These are phyloP conservation scores for Carex scoparia DNA, from an alignment of 176 grass and related monocot genomes.

Conservation along the genomic window DNA sequence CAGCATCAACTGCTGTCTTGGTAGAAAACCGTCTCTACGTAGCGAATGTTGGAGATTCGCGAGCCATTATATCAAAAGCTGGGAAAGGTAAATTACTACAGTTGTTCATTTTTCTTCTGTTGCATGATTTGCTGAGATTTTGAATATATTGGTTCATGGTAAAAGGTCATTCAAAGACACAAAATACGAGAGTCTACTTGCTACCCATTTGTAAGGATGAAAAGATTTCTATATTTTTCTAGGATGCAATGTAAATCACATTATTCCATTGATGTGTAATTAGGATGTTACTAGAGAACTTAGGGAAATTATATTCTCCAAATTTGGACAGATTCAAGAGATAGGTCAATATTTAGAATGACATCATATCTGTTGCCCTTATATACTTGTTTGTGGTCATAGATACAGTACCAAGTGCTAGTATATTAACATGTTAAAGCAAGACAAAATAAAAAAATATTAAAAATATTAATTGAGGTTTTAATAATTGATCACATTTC, in stretches of 20 bases:
- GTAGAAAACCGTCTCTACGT: conserved; percentile 71
- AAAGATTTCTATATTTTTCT: neutral
- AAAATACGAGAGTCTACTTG: neutral
- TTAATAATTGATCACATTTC: neutral
- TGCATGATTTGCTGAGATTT: neutral
- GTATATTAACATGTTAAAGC: neutral
- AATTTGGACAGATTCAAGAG: neutral
- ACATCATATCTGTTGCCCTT: neutral
- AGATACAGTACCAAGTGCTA: neutral
- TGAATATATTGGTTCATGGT: neutral
- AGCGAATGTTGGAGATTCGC: conserved; percentile 93
- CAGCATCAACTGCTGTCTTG: conserved; percentile 76
- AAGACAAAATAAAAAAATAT: neutral
- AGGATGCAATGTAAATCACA: neutral
- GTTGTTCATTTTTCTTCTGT: neutral
- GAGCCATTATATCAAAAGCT: conserved; percentile 70
- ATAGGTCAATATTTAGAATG: neutral
- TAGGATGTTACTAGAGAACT: neutral
- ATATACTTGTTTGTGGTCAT: neutral
- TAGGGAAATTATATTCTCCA: neutral
- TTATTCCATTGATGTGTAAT: neutral
- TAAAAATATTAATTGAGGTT: neutral
- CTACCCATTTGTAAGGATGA: neutral
- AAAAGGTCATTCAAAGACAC: neutral
- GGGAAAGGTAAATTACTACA: conserved; percentile 62